A percentile compares a stretch with the other conserved stretches of the same genome.
Conservation (phyloP, 1,284 basidiomycete genomes). For the Boletus smithii region DNA sequence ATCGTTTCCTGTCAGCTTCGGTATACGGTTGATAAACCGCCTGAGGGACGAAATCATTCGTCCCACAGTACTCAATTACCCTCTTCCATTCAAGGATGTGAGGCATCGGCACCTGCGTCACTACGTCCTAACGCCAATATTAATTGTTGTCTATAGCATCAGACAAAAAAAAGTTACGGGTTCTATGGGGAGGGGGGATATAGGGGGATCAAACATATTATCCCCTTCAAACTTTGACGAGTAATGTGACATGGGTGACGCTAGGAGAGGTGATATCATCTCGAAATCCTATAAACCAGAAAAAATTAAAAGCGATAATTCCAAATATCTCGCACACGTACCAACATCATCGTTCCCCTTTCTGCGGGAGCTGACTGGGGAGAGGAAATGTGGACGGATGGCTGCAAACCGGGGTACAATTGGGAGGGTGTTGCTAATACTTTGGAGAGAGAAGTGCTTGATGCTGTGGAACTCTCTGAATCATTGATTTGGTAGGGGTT, state of each 20-base stretch:
- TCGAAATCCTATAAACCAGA: constrained; percentile 11
- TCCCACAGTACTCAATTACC: constrained; percentile 23
- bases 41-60: constrained; percentile 58
- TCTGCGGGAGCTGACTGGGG: constrained; percentile 16
- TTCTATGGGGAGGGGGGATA: constrained; percentile 1
- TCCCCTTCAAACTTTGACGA: constrained; percentile 7
- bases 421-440: constrained; percentile 16
- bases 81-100: constrained; percentile 31
- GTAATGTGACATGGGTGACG: constrained; percentile 15
- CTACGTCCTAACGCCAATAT: constrained; percentile 22
- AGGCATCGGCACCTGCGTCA: constrained; percentile 21
- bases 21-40: constrained; percentile 69
- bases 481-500: constrained; percentile 3
- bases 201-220: neutral
- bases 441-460: constrained; percentile 14
- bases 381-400: constrained; percentile 9
- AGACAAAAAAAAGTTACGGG: constrained; percentile 11
- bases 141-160: neutral
- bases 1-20: constrained; percentile 66
- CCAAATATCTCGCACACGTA: constrained; percentile 7
- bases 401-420: neutral
- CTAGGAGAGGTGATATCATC: constrained; percentile 4
- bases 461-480: constrained; percentile 21
- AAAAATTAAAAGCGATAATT: neutral
- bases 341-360: constrained; percentile 1